A percentile compares a stretch with the other conserved stretches of the same genome.
phyloP scores from a whole-genome alignment of 768 basidiomycete genomes.

The Lactarius psammicola region DNA sequence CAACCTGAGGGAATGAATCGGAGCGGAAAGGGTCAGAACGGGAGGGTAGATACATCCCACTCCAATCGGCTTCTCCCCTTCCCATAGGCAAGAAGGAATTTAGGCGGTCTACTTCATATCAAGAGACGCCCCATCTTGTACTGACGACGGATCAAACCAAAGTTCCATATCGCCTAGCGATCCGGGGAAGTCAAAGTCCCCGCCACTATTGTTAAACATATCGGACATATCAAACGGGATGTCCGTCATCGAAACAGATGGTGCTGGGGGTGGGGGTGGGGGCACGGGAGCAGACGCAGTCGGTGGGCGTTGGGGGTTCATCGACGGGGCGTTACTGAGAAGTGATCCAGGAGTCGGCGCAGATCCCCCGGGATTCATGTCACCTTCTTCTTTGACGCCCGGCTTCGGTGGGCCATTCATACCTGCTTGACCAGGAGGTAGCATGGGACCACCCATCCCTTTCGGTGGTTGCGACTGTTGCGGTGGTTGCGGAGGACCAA shows the following conservation, averaged over 20 bases:
- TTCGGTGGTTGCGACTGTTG: constrained; percentile 21
- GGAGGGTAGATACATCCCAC: neutral
- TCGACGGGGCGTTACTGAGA: constrained; percentile 12
- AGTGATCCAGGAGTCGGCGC: constrained; percentile 23
- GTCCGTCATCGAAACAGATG: constrained; percentile 4
- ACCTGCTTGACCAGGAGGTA: constrained; percentile 30
- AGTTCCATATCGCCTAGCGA: constrained; percentile 12
- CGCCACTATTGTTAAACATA: constrained; percentile 10
- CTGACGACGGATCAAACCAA: constrained; percentile 14
- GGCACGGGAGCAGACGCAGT: constrained; percentile 20
- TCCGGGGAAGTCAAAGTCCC: constrained; percentile 18
- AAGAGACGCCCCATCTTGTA: constrained; percentile 6
- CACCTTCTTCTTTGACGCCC: constrained; percentile 20
- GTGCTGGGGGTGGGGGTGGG: constrained; percentile 2
- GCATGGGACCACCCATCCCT: constrained; percentile 28
- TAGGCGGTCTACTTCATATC: constrained; percentile 12
- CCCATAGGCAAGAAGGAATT: neutral
- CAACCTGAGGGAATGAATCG: neutral
- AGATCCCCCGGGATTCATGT: constrained; percentile 19
- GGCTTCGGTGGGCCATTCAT: constrained; percentile 27
- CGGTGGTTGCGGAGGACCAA: constrained; percentile 18
- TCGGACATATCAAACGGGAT: constrained; percentile 19
- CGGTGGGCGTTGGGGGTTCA: constrained; percentile 23
- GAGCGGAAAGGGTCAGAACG: neutral
- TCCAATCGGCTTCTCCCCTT: neutral